A percentile compares a stretch with the other conserved stretches of the same genome.
Conservation (phyloP, 495 filamentous ascomycete genomes). For the Neurospora sp. region DNA sequence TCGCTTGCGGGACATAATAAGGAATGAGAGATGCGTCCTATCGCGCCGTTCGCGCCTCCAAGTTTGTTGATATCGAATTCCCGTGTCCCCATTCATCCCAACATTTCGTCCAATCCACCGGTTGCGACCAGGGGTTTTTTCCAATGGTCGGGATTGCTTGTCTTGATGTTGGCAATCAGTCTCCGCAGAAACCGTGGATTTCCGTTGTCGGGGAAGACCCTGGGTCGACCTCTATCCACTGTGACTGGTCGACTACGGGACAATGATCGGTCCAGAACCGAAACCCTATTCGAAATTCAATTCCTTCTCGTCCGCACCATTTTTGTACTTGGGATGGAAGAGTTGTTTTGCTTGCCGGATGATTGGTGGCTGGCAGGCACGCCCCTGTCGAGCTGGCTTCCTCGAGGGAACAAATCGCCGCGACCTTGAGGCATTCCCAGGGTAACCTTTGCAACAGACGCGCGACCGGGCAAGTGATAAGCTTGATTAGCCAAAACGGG, state of each 20-base stretch:
- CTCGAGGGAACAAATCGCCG: not conserved
- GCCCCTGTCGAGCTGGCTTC: not conserved
- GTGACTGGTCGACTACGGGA: not conserved
- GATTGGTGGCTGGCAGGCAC: not conserved
- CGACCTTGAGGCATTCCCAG: not conserved
- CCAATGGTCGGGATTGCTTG: not conserved
- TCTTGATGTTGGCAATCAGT: not conserved
- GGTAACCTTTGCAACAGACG: not conserved
- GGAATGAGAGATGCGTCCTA: not conserved
- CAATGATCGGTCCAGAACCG: not conserved
- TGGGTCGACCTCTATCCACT: not conserved
- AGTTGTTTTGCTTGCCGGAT: not conserved
- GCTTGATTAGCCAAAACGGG: not conserved
- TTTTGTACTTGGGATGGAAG: not conserved
- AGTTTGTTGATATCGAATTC: not conserved
- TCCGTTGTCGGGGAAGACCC: not conserved
- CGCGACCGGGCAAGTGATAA: not conserved
- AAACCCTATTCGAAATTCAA: not conserved
- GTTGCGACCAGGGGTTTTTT: not conserved
- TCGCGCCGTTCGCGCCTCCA: not conserved
- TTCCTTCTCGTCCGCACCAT: not conserved
- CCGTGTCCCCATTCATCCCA: not conserved
- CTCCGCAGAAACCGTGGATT: not conserved
- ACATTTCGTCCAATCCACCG: not conserved
- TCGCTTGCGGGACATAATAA: not conserved